phyloP scores from a whole-genome alignment of 1,139 yeast species.

The Saccharomyces hybrid region DNA sequence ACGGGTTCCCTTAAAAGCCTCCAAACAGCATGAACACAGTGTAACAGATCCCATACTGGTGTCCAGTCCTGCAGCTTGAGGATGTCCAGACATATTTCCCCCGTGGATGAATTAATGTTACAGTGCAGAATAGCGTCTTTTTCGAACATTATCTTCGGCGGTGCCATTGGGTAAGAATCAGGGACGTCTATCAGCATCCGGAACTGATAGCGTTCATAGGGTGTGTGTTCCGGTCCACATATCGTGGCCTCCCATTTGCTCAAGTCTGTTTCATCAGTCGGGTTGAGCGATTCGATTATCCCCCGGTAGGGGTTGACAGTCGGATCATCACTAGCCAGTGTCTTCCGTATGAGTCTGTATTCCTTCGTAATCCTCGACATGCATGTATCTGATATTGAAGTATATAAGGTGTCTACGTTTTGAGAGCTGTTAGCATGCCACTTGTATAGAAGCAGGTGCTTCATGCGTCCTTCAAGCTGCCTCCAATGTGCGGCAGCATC shows the following conservation, averaged over 20 bases:
- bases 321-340: constrained; percentile 25
- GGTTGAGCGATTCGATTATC: constrained; percentile 37
- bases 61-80: constrained; percentile 61
- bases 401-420: no score
- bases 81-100: constrained; percentile 82
- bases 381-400: neutral
- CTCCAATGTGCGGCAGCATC: neutral
- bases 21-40: constrained; percentile 64
- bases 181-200: constrained; percentile 46
- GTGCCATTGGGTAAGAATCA: constrained; percentile 54
- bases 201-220: constrained; percentile 56
- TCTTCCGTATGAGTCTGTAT: constrained; percentile 34
- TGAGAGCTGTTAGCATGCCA: no score
- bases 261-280: constrained; percentile 38
- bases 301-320: constrained; percentile 29
- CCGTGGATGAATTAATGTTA: constrained; percentile 58
- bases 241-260: constrained; percentile 55
- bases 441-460: no score
- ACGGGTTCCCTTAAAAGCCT: constrained; percentile 69
- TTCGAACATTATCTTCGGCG: constrained; percentile 54
- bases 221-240: constrained; percentile 48
- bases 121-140: constrained; percentile 59
- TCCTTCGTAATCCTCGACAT: constrained; percentile 35
- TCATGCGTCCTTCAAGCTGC: neutral
- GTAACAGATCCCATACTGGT: constrained; percentile 78